Conservation (phyloP, 371 early-diverging fungal species). For the Mucor sp. region DNA sequence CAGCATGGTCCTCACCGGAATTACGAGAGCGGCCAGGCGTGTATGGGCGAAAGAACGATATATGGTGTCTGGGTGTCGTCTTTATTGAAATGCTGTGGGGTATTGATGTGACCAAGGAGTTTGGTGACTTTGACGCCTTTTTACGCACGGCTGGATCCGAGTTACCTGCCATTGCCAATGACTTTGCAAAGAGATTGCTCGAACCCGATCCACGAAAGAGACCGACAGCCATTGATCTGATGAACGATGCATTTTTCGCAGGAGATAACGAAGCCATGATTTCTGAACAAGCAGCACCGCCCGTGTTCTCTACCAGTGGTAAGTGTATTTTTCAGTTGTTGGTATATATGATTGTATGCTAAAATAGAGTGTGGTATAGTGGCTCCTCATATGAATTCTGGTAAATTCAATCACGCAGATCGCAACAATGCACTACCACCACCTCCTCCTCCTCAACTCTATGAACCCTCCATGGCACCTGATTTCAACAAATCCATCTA, state of each 20-base stretch:
- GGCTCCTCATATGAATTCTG: constrained; percentile 20
- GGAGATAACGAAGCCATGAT: constrained; percentile 27
- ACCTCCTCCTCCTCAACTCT: constrained; percentile 5
- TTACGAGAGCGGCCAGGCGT: constrained; percentile 56
- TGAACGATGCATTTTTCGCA: constrained; percentile 69
- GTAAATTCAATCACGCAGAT: background rate
- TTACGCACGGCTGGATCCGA: constrained; percentile 50
- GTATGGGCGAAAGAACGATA: constrained; percentile 72
- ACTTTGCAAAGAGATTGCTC: constrained; percentile 59
- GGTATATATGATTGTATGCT: background rate
- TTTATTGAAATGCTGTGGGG: constrained; percentile 80
- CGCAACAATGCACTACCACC: background rate
- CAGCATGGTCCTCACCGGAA: constrained; percentile 62
- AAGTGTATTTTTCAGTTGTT: background rate
- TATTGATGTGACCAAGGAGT: constrained; percentile 54
- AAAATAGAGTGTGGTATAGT: too few relatives aligned
- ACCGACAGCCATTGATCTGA: constrained; percentile 67
- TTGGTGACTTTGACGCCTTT: constrained; percentile 58
- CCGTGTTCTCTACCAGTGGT: constrained; percentile 19
- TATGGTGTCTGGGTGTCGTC: constrained; percentile 76
- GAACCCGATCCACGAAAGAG: constrained; percentile 66
- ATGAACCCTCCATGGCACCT: constrained; percentile 17
- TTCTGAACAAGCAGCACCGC: constrained; percentile 18
- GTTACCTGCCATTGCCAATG: constrained; percentile 51
- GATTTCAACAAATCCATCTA: constrained; percentile 12